phyloP scores from a whole-genome alignment of 2,329 filamentous ascomycete species.

The Xylariaceae sp. region DNA sequence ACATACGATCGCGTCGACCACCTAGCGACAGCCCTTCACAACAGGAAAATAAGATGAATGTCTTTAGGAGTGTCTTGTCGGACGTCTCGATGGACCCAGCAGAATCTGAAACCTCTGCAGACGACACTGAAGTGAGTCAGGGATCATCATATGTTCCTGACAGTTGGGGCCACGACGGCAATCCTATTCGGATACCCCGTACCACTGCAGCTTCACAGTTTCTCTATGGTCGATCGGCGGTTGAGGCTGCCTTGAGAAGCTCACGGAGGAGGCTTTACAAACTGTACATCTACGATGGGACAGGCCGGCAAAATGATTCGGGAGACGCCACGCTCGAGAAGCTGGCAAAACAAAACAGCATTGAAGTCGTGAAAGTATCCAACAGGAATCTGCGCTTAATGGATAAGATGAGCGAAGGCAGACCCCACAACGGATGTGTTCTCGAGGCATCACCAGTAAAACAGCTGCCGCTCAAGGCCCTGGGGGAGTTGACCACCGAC shows the following conservation, averaged over 20 bases:
- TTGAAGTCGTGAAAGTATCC: constrained; percentile 54
- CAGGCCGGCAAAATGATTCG: constrained; percentile 47
- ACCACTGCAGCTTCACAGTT: constrained; percentile 88
- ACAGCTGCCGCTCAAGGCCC: constrained; percentile 57
- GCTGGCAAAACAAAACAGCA: constrained; percentile 42
- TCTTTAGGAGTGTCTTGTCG: too few relatives aligned
- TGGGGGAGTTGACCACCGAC: constrained; percentile 47
- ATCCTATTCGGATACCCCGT: constrained; percentile 42
- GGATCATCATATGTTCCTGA: too few relatives aligned
- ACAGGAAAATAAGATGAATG: too few relatives aligned
- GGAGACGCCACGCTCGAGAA: constrained; percentile 41
- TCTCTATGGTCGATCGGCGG: constrained; percentile 76
- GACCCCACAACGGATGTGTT: constrained; percentile 86
- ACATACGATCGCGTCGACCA: too few relatives aligned
- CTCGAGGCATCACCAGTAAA: constrained; percentile 83
- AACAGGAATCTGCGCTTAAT: constrained; percentile 61
- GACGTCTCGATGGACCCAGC: too few relatives aligned
- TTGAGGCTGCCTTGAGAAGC: constrained; percentile 68
- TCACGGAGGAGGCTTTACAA: constrained; percentile 71
- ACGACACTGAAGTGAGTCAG: too few relatives aligned
- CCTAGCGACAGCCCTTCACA: too few relatives aligned
- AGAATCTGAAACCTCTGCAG: too few relatives aligned
- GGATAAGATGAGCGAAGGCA: constrained; percentile 74
- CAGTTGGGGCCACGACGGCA: constrained; percentile 12
- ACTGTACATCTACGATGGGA: constrained; percentile 67